Percentiles rank a stretch among this genome's conserved stretches.
Evolutionary conservation across 2,329 filamentous ascomycete genomes (phyloP).

Genomic region (Periconia digitata): DNA sequence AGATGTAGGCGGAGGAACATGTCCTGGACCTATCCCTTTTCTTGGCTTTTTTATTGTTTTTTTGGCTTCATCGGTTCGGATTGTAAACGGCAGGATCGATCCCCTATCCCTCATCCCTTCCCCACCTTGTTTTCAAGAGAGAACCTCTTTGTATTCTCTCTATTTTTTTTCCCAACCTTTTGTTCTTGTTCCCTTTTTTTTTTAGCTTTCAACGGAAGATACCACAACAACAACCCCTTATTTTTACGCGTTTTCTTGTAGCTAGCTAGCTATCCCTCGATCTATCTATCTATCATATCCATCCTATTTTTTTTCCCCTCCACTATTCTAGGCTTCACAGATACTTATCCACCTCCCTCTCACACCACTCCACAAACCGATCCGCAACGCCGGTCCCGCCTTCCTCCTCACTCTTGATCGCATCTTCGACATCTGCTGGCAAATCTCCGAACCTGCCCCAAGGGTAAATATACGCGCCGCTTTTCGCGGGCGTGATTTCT

Average conservation of each 20-base stretch:
- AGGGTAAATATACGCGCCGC: background rate
- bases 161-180: background rate
- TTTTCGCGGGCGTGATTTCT: background rate
- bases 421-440: background rate
- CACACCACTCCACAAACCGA: background rate
- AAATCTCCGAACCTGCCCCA: background rate
- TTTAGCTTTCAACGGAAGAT: slow-evolving; percentile 8
- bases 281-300: background rate
- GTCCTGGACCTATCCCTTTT: too few species aligned
- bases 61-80: too few species aligned
- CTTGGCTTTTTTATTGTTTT: too few species aligned
- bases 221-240: slow-evolving; percentile 9
- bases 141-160: background rate
- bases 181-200: slow-evolving; percentile 3
- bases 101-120: too few species aligned
- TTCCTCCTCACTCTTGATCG: background rate
- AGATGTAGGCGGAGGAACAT: too few species aligned
- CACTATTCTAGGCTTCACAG: background rate
- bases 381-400: background rate
- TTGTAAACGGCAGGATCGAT: too few species aligned
- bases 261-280: too few species aligned
- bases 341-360: background rate
- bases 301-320: too few species aligned
- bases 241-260: too few species aligned
- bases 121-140: too few species aligned